Evolutionary conservation across 306 rosid species (phyloP).

Genomic region (Fragaria iinumae): DNA sequence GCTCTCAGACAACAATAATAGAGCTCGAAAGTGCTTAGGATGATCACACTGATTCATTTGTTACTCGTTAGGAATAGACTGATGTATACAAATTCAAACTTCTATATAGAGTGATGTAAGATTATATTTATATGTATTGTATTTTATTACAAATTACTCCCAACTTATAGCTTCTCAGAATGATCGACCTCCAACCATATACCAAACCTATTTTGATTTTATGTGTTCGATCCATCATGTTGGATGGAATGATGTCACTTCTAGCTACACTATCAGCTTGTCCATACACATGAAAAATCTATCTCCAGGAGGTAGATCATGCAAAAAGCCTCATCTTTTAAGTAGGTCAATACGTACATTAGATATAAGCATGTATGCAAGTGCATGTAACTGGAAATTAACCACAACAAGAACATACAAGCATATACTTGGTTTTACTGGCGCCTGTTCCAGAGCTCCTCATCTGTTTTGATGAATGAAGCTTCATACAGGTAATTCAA

Average conservation of each 20-base stretch:
- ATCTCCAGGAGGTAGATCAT: background rate
- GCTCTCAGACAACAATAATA: background rate
- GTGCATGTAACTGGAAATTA: background rate
- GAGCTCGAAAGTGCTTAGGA: background rate
- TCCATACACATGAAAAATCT: background rate
- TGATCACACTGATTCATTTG: background rate
- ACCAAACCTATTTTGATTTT: background rate
- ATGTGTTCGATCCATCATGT: background rate
- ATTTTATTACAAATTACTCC: background rate
- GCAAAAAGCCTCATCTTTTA: background rate
- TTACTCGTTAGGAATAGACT: background rate
- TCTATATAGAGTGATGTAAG: background rate
- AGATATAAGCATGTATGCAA: background rate
- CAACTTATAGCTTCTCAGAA: too few relatives aligned
- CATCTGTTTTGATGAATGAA: background rate
- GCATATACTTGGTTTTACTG: background rate
- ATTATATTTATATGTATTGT: background rate
- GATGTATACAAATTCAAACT: background rate
- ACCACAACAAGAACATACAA: background rate
- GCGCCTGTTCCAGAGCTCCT: background rate
- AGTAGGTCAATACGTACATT: background rate
- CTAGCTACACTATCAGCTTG: background rate
- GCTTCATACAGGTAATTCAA: background rate
- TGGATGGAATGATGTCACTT: background rate
- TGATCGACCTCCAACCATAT: background rate